Conservation (phyloP, 2,329 filamentous ascomycete species). For the Pseudogymnoascus sp. region DNA sequence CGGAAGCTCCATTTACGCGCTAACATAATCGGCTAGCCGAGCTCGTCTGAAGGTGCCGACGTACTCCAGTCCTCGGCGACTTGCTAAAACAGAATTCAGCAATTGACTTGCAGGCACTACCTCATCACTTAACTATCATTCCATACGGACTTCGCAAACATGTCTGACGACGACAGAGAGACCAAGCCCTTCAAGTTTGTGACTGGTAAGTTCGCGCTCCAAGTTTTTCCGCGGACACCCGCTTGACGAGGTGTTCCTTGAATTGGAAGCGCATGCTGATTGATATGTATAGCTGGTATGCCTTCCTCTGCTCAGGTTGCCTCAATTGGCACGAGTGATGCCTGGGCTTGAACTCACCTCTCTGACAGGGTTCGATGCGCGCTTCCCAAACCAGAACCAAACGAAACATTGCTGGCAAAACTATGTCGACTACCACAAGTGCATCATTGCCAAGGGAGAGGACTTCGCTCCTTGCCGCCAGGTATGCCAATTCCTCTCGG, state of each 20-base stretch:
- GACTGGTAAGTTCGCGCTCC: constrained; percentile 64
- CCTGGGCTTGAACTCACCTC: not conserved
- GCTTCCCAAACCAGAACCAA: constrained; percentile 98
- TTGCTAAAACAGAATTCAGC: constrained; percentile 12
- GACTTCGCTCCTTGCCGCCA: constrained; percentile 96
- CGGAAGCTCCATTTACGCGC: constrained; percentile 23
- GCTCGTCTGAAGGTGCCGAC: constrained; percentile 21
- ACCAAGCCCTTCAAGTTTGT: constrained; percentile 99
- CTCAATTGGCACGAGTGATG: not conserved
- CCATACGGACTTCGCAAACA: constrained; percentile 52
- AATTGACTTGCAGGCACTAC: constrained; percentile 13
- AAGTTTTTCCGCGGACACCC: constrained; percentile 15
- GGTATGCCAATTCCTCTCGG: constrained; percentile 47
- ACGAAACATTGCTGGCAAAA: constrained; percentile 99
- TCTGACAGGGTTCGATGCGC: constrained; percentile 84
- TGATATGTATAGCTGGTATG: constrained; percentile 42
- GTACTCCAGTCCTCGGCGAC: constrained; percentile 23
- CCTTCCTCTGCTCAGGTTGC: constrained; percentile 19
- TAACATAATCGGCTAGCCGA: constrained; percentile 32
- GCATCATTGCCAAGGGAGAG: constrained; percentile 96
- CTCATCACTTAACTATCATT: constrained; percentile 9
- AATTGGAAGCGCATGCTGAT: constrained; percentile 34
- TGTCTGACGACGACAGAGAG: constrained; percentile 85
- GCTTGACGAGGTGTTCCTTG: constrained; percentile 25
- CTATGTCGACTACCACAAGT: constrained; percentile 99